phyloP scores from a whole-genome alignment of 2,329 filamentous ascomycete species.

The Dactylellina parvicollis region DNA sequence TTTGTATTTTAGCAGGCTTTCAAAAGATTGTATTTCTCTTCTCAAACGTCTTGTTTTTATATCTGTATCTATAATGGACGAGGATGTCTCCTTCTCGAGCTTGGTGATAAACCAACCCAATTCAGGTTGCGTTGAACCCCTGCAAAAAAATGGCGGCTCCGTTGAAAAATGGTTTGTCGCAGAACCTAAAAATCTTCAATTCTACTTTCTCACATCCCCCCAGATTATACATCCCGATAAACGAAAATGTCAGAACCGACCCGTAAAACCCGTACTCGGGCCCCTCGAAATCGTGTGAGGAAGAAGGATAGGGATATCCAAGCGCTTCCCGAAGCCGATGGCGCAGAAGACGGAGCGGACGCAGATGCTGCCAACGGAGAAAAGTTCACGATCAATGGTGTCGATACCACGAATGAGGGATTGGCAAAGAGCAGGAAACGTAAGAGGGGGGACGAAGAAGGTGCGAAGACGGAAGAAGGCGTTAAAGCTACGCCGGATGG shows the following conservation, averaged over 20 bases:
- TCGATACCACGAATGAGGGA: constrained; percentile 44
- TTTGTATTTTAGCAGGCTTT: too few relatives aligned
- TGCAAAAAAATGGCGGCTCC: too few relatives aligned
- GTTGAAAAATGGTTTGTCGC: constrained; percentile 3
- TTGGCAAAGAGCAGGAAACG: constrained; percentile 29
- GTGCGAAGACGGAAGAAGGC: neutral
- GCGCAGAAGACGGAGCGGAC: neutral
- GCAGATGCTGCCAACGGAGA: constrained; percentile 7
- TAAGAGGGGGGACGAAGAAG: constrained; percentile 6
- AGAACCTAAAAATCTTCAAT: constrained; percentile 30
- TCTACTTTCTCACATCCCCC: neutral
- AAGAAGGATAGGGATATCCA: constrained; percentile 27
- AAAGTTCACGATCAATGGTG: constrained; percentile 14
- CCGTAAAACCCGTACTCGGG: constrained; percentile 16
- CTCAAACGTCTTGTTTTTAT: too few relatives aligned
- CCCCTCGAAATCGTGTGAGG: constrained; percentile 14
- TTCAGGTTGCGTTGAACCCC: too few relatives aligned
- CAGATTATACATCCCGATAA: neutral
- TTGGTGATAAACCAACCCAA: too few relatives aligned
- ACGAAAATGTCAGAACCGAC: constrained; percentile 20
- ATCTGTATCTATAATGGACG: too few relatives aligned
- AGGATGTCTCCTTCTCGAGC: too few relatives aligned
- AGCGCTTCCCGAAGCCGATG: constrained; percentile 27
- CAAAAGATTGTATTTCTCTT: too few relatives aligned
- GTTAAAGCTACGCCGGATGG: neutral